Base-by-base conservation (phyloP, 306 rosid species). In the Biancaea sappan region DNA sequence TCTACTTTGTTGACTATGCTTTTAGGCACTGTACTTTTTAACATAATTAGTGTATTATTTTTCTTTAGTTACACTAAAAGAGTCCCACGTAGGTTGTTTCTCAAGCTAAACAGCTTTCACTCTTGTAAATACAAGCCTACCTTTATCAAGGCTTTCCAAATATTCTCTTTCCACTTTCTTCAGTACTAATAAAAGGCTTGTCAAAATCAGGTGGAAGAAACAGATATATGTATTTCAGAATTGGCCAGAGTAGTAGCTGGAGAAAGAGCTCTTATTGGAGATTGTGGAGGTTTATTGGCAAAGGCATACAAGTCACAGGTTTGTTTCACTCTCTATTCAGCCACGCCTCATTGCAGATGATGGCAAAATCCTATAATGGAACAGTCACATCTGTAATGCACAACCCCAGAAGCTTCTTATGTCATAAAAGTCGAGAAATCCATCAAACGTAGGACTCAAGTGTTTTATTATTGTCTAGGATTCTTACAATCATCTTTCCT, bases 251-350 rank as follows among this genome's bases (percentile, higher is more conserved):
- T 86, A 62, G 77, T 44, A 25, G 89, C 86, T 51, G 91, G 96
- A 76, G 98, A 92, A 83, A 92, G 79, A 82, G 85, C 86, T 66
- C 74, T 85, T 24, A 53, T 90, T 62, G 98, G 85, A 81, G 98
- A 85, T 77, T 84, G 91, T 25, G 88, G 89, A 78, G 81, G 53
- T 62, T 78, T 86, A 50, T 81, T 90, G 78, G 81, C 89, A 22
- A 85, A 83, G 78, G 87, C 89, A 75, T 73, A 82, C 60, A 72
- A 80, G 10, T 83, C 83, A 29, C 96, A 92, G 92, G 92, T 91
- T 82, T 80, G 86, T 44, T 26, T 43, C 61, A 43, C 68, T 41
- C 58, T 43, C 50, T 35, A 57, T 26, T 22, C 28, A 25, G 48
- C 47, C 29, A 40, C 26, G n/a, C 22, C 46, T 72, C 31, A n/a